Evolutionary conservation across 352 stramenopile species (phyloP), one percentile per base, ranked within the genome.

Genomic region (Phytophthora colocasiae): DNA sequence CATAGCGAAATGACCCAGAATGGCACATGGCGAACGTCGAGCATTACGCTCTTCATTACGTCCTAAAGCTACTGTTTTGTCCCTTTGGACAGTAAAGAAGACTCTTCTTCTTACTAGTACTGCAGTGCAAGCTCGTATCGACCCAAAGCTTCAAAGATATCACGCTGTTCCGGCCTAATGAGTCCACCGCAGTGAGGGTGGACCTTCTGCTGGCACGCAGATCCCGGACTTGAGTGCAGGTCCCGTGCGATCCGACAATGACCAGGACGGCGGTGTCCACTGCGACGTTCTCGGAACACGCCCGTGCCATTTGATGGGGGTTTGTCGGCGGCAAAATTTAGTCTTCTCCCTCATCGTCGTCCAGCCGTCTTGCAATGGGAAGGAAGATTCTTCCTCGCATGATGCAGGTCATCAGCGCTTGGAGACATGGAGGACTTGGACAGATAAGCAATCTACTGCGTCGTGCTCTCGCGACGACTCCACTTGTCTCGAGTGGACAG

Each of bases 241-340:
- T 66, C 58, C 48, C 41, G 15, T 53, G 50, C 69, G 52, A 77
- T 58, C 49, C 43, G 64, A 74, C 65, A 65, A 73, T 73, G 32
- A 3, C 22, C 24, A 15, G 38, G 17, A 10, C n/a, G 14, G 24
- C 47, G 49, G 49, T 57, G 54, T 71, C 45, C 60, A 66, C 59
- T 53, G 58, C 36, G 43, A 40, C 63, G 64, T 75, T 74, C 60
- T 45, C 44, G 36, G 69, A 78, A 78, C 63, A 65, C 48, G 47
- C 56, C 39, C 39, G 52, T 66, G 68, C 61, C 44, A 48, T 36
- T 62, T 43, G 39, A 58, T 53, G 48, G 49, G 43, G 41, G n/a
- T 15, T 31, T 4, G 27, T 31, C 22, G 29, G 8, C 27, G 31
- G 17, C 41, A 52, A 57, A 61, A 68, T 64, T 54, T 63, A 47